A percentile compares a stretch with the other conserved stretches of the same genome.
phyloP scores from a whole-genome alignment of 805 yeast species.

The Peterozyma toletana region DNA sequence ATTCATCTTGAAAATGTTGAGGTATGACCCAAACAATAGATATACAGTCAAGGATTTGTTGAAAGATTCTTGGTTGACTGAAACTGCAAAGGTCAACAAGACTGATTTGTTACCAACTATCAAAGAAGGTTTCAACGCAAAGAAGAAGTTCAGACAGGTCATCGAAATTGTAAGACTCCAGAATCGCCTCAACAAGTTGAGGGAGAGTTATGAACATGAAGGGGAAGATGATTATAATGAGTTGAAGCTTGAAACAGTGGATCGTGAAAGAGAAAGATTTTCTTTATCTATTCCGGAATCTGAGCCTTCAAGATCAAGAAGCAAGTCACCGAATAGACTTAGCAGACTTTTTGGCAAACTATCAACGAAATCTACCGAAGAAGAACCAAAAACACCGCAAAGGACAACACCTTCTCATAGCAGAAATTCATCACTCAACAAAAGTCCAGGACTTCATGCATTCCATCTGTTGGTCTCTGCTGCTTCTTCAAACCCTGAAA shows the following conservation, averaged over 20 bases:
- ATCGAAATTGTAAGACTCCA: constrained; percentile 77
- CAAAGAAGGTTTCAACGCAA: constrained; percentile 77
- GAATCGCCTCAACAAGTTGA: constrained; percentile 50
- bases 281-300: no score
- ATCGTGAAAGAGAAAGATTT: no score
- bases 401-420: no score
- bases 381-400: no score
- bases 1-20: constrained; percentile 67
- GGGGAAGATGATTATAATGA: background rate
- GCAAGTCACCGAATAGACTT: no score
- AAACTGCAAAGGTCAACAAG: constrained; percentile 21
- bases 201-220: constrained; percentile 1
- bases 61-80: constrained; percentile 70
- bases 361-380: no score
- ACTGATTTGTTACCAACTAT: constrained; percentile 74
- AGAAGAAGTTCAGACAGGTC: constrained; percentile 76
- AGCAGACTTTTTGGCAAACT: no score
- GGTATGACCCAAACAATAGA: constrained; percentile 58
- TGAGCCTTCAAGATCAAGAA: no score
- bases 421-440: no score
- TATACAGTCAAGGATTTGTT: constrained; percentile 63
- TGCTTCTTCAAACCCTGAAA: background rate
- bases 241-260: no score
- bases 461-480: no score
- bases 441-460: no score